A percentile compares a stretch with the other conserved stretches of the same genome.
phyloP scores from a whole-genome alignment of 2,329 filamentous ascomycete genomes.

The Cladorrhinum sp. region DNA sequence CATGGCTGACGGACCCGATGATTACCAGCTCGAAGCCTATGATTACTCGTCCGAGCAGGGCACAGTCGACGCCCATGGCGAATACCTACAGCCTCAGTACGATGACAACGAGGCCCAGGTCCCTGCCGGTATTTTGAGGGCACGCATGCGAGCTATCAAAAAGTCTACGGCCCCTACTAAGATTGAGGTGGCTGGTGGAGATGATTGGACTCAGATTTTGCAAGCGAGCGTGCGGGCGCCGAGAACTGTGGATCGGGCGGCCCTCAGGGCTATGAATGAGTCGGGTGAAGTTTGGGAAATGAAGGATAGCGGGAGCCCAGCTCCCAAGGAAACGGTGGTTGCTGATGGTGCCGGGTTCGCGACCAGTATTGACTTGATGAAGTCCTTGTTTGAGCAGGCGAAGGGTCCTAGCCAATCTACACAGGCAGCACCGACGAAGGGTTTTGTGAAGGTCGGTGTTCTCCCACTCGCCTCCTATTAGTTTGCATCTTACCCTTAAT shows the following conservation, averaged over 20 bases:
- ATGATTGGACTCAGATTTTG: conserved; percentile 91
- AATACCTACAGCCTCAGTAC: conserved; percentile 49
- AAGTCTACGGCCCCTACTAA: conserved; percentile 56
- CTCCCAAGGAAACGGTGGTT: conserved; percentile 33
- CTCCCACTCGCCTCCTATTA: conserved; percentile 38
- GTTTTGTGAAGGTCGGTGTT: conserved; percentile 85
- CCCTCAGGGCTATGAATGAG: conserved; percentile 61
- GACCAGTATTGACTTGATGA: conserved; percentile 94
- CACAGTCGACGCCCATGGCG: conserved; percentile 37
- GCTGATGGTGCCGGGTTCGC: conserved; percentile 65
- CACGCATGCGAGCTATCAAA: conserved; percentile 62
- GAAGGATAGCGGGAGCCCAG: conserved; percentile 34
- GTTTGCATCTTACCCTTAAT: conserved; percentile 22
- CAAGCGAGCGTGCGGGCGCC: conserved; percentile 91
- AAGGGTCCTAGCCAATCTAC: conserved; percentile 56
- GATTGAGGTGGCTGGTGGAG: conserved; percentile 63
- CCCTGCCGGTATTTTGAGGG: conserved; percentile 61
- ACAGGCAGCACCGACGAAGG: conserved; percentile 55
- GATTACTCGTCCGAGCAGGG: conserved; percentile 26
- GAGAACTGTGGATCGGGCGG: conserved; percentile 87
- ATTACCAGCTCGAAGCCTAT: conserved; percentile 50
- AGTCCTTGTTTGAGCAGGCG: conserved; percentile 79
- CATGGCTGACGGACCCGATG: conserved; percentile 56
- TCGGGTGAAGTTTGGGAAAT: conserved; percentile 52
- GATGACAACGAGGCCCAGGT: conserved; percentile 47